Evolutionary conservation across 1,284 basidiomycete genomes (phyloP), one percentile per base, ranked within the genome.

Genomic region (Sanghuangporus weigelae): DNA sequence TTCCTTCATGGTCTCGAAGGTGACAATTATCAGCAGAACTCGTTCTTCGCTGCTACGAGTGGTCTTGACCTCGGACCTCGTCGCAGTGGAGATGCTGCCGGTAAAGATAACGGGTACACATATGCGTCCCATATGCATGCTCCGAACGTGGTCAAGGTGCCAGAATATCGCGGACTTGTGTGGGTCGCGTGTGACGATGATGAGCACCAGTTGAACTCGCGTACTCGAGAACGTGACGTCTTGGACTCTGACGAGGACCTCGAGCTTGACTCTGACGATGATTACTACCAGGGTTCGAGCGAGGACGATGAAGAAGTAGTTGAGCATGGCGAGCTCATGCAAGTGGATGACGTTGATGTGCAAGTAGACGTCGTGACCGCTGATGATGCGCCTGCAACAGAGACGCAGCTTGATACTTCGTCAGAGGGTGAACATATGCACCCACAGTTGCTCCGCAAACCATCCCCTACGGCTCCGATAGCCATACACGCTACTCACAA

Each of bases 1-100:
- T 92, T 95, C 79, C 75, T 92, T 59, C 87, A 93, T 73, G 87
- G 92, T 63, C 79, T 96, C 72, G 92, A 94, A 70, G 87, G 90
- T 68, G 81, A 87, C 66, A 91, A 92, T 71, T 75, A 82, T 31
- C 83, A 85, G 0, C 92, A 93, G 76, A 90, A 89, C 72, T 78
- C 81, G 38, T 94, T 94, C 79, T 94, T 93, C 71, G 80, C 85
- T 2, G 73, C 76, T 38, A 73, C 66, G 38, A 69, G 72, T 73
- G 51, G 71, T 69, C 31, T 69, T 49, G 16, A 64, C 66, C 7
- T 67, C 14, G 69, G 66, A 58, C 58, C 49, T 7, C 68, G 63
- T 65, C 68, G 64, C 14, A 38, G 39, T 46, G 63, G 19, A 36
- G 57, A 48, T n/a, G 54, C 23, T 44, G 38, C 35, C 39, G 55